phyloP scores from a whole-genome alignment of 2,329 filamentous ascomycete genomes.

The Paramyrothecium sp. region DNA sequence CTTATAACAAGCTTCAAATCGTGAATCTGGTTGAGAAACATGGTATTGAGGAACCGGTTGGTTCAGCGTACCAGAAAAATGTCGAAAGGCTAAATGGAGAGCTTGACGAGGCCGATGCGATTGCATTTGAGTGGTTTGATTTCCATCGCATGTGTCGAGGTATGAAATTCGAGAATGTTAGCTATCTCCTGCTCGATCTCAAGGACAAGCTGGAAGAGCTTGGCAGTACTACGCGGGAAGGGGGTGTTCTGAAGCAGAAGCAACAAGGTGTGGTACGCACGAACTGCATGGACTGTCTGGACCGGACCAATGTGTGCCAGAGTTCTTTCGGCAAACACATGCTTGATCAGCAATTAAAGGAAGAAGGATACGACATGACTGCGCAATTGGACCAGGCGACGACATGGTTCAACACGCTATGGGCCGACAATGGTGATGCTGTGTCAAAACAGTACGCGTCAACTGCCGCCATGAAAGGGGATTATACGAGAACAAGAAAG shows the following conservation, averaged over 20 bases:
- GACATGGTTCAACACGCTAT: slow-evolving; percentile 92
- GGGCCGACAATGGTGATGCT: slow-evolving; percentile 97
- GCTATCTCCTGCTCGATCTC: slow-evolving; percentile 70
- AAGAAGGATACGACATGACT: slow-evolving; percentile 74
- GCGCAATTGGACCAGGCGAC: slow-evolving; percentile 75
- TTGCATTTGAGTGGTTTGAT: slow-evolving; percentile 89
- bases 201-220: slow-evolving; percentile 65
- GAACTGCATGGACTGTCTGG: slow-evolving; percentile 98
- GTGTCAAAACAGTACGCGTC: slow-evolving; percentile 96
- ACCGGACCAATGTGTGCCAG: slow-evolving; percentile 94
- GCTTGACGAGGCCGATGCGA: slow-evolving; percentile 39
- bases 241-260: slow-evolving; percentile 38
- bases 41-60: slow-evolving; percentile 76
- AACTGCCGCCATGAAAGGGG: slow-evolving; percentile 92
- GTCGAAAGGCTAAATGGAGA: slow-evolving; percentile 66
- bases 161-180: slow-evolving; percentile 98
- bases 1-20: slow-evolving; percentile 76
- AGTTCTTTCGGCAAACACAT: slow-evolving; percentile 84
- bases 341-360: slow-evolving; percentile 74
- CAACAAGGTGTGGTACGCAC: slow-evolving; percentile 84
- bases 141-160: slow-evolving; percentile 90
- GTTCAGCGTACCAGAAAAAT: slow-evolving; percentile 71
- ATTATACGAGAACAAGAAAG: slow-evolving; percentile 90
- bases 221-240: slow-evolving; percentile 64
- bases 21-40: slow-evolving; percentile 89